Evolutionary conservation across 805 yeast genomes (phyloP).

Genomic region (Osmozyma mogii): DNA sequence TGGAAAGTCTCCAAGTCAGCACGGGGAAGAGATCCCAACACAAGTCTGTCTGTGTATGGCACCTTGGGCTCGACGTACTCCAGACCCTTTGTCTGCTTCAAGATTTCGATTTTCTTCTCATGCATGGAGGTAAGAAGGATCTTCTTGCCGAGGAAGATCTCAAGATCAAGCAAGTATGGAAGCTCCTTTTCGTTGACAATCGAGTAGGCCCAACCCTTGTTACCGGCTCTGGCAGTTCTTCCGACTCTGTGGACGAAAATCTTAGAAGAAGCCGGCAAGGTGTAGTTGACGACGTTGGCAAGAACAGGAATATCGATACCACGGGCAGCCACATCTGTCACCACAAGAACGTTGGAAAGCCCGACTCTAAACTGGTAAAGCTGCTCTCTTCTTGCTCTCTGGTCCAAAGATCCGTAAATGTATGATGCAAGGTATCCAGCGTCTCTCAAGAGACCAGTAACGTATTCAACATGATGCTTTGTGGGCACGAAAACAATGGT

Average conservation of each 20-base stretch:
- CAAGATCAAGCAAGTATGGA: constrained; percentile 86
- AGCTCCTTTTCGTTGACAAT: constrained; percentile 77
- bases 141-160: constrained; percentile 80
- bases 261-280: constrained; percentile 87
- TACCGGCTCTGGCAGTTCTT: constrained; percentile 99
- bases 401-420: constrained; percentile 92
- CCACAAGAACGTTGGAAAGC: constrained; percentile 78
- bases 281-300: constrained; percentile 88
- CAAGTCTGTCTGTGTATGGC: constrained; percentile 67
- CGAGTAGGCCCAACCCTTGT: constrained; percentile 95
- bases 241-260: constrained; percentile 96
- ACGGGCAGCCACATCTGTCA: constrained; percentile 97
- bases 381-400: constrained; percentile 87
- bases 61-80: constrained; percentile 48
- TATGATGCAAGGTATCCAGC: constrained; percentile 84
- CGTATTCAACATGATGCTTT: constrained; percentile 93
- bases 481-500: constrained; percentile 96
- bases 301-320: constrained; percentile 97
- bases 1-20: constrained; percentile 56
- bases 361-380: constrained; percentile 80
- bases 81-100: constrained; percentile 38
- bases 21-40: constrained; percentile 80
- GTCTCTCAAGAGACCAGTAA: constrained; percentile 58
- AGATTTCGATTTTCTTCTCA: constrained; percentile 48
- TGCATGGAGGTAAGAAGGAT: constrained; percentile 63